Evolutionary conservation across 2,329 filamentous ascomycete genomes (phyloP).

Genomic region (Colletotrichum camelliae): DNA sequence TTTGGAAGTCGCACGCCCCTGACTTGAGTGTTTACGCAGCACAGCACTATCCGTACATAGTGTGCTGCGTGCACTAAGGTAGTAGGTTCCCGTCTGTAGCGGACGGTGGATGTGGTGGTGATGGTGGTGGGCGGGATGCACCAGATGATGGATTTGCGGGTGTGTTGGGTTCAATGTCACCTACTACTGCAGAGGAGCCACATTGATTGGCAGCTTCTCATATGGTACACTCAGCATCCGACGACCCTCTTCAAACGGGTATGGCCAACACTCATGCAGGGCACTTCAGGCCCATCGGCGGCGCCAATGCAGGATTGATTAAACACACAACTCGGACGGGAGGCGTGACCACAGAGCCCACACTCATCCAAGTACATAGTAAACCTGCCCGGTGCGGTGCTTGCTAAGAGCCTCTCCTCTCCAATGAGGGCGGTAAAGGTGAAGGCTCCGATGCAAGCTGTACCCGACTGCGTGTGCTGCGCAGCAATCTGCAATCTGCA

Average conservation of each 20-base stretch:
- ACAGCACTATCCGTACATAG: neutral
- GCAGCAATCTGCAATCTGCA: neutral
- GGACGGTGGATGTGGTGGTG: neutral
- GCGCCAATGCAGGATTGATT: conserved; percentile 17
- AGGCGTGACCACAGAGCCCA: conserved; percentile 1
- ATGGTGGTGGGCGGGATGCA: neutral
- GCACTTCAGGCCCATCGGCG: conserved; percentile 4
- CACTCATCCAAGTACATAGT: neutral
- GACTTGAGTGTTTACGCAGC: neutral
- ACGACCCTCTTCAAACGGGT: neutral
- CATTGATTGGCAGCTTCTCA: neutral
- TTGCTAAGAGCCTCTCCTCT: neutral
- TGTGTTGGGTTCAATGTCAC: neutral
- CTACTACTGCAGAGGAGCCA: neutral
- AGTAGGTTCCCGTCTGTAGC: neutral
- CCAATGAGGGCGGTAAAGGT: neutral
- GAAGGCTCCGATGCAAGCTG: neutral
- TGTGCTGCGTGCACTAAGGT: neutral
- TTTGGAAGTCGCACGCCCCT: neutral
- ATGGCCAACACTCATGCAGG: conserved; percentile 12
- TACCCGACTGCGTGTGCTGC: neutral
- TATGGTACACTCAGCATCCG: neutral
- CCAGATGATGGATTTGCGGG: neutral
- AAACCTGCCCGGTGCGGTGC: neutral
- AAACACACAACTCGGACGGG: neutral